A percentile compares a stretch with the other conserved stretches of the same genome.
These are phyloP conservation scores for Paxillus involutus DNA, from an alignment of 768 basidiomycete species.

Conservation along the genomic window DNA sequence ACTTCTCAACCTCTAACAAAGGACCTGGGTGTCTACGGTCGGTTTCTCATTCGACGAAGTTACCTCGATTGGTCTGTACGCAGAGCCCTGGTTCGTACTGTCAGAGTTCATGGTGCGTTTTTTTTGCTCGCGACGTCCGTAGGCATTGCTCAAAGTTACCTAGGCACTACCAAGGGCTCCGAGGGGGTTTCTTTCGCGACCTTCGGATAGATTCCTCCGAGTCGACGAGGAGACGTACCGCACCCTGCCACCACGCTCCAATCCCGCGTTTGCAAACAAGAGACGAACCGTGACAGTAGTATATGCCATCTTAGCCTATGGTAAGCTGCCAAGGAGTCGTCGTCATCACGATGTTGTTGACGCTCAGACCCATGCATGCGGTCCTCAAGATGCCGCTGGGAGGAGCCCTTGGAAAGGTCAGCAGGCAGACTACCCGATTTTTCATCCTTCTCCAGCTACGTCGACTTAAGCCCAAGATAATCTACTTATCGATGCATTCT, in stretches of 20 bases:
- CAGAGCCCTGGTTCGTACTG: conserved; percentile 63
- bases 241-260: conserved; percentile 47
- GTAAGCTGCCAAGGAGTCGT: too few relatives aligned
- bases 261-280: conserved; percentile 53
- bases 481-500: conserved; percentile 58
- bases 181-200: conserved; percentile 43
- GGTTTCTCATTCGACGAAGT: background rate
- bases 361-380: too few relatives aligned
- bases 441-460: too few relatives aligned
- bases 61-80: background rate
- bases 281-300: conserved; percentile 34
- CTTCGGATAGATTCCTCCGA: conserved; percentile 35
- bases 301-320: conserved; percentile 58
- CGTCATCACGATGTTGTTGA: too few relatives aligned
- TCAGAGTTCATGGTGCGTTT: conserved; percentile 61
- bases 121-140: background rate
- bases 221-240: conserved; percentile 42
- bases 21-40: conserved; percentile 44
- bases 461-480: too few relatives aligned
- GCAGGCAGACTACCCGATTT: too few relatives aligned
- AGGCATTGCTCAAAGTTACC: background rate
- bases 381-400: too few relatives aligned
- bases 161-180: conserved; percentile 66
- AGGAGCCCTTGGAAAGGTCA: too few relatives aligned
- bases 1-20: conserved; percentile 50